Evolutionary conservation across 495 filamentous ascomycete species (phyloP), one percentile per base, ranked within the genome.

Genomic region (Xylaria bambusicola): DNA sequence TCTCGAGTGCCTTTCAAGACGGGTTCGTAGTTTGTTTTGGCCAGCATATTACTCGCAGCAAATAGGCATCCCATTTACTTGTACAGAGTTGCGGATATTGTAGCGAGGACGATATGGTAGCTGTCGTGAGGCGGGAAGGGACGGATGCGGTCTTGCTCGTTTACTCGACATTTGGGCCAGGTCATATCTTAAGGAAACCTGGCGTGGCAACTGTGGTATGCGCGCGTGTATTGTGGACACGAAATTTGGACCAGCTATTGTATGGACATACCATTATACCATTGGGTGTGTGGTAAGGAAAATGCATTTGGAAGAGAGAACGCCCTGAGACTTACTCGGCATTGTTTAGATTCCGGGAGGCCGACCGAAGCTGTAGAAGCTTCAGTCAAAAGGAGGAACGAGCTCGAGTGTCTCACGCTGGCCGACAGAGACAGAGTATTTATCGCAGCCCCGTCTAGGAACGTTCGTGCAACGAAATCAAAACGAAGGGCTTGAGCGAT

Each of bases 281-380:
- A 36, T 20, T 24, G 48, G 36, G 56, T 51, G 27, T 21, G 10
- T n/a, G n/a, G n/a, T n/a, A 44, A 15, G 51, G 24, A 36, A 17
- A 58, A 50, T 2, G 21, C 33, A 29, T 50, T 2, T 6, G 3
- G n/a, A 2, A 13, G 9, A 24, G 23, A 58, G 33, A 31, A 23
- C 12, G 17, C 24, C 35, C 10, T 21, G 36, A 46, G 26, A 53
- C 57, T 60, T 60, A 60, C 57, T 60, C n/a, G 48, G 57, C 57
- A 60, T 60, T 38, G 21, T 53, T 27, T 17, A 31, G 36, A 21
- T 21, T 40, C 45, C n/a, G 27, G 21, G 7, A 17, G 38, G 49
- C 47, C 38, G 57, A 44, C 49, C 21, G 40, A 53, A 60, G 49
- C 38, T 47, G 27, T 8, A 13, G 20, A 53, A 15, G 48, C 48